Base-by-base conservation (phyloP, 2,329 filamentous ascomycete species). In the Arachnomyces sp. region DNA sequence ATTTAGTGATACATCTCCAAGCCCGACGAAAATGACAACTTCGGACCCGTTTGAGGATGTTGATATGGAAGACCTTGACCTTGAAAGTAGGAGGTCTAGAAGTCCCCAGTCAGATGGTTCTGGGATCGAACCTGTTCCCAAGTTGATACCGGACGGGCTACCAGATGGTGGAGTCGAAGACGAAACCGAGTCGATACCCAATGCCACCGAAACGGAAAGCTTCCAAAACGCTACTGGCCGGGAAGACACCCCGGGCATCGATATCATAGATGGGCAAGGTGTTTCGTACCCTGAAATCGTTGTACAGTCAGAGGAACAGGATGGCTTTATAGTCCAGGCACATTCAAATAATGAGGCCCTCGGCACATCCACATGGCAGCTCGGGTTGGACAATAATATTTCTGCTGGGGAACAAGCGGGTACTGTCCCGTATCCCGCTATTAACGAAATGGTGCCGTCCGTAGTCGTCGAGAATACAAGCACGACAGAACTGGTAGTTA, bases 1-100 rank as follows among this genome's bases (percentile, higher is more conserved):
- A 46, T 83, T 89, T 52, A 71, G 72, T 15, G 83, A 81, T 53
- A 74, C 77, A 41, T 82, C 84, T 1, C 79, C 78, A 6, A 89
- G 81, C 38, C 84, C 85, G 2, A 75, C 82, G 53, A 72, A 69
- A 28, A 63, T 72, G 46, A 31, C 42, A 32, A 11, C 49, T 34
- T 31, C 45, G 30, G 45, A 59, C 57, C 28, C 59, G 52, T 56
- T 50, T 52, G 29, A 45, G 49, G 40, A 52, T 50, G 25, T 46
- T 59, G 31, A 38, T 28, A 11, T 36, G 30, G 43, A 41, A 32
- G 38, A 41, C 15, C 15, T 42, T 15, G 46, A 38, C 5, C 3
- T 34, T 6, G 28, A 43, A 15, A 29, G 7, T 18, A 11, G n/a
- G 3, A 35, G 14, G 14, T 11, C 28, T 20, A n/a, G 30, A 32